phyloP scores from a whole-genome alignment of 2,329 filamentous ascomycete species.

The Biscogniauxia mediterranea region DNA sequence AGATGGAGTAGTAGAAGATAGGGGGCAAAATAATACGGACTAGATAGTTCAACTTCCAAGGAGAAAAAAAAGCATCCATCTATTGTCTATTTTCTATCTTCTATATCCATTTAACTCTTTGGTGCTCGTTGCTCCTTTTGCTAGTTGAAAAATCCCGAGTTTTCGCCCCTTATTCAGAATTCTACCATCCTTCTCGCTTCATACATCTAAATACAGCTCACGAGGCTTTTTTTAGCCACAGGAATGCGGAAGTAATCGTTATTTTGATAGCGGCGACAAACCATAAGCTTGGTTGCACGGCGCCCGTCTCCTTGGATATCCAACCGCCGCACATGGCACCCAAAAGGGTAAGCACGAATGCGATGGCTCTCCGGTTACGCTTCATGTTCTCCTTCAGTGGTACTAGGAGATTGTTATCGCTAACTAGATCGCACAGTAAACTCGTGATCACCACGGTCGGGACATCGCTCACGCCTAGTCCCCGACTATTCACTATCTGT shows the following conservation, averaged over 20 bases:
- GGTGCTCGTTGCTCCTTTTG: too few relatives aligned
- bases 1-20: too few relatives aligned
- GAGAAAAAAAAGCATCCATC: too few relatives aligned
- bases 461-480: conserved; percentile 52
- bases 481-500: conserved; percentile 52
- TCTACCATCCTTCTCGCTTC: background rate
- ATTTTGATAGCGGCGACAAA: conserved; percentile 45
- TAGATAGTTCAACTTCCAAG: too few relatives aligned
- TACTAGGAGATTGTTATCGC: conserved; percentile 48
- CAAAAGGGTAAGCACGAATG: conserved; percentile 43
- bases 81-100: too few relatives aligned
- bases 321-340: conserved; percentile 49
- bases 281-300: conserved; percentile 45
- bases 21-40: too few relatives aligned
- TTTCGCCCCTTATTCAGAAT: background rate
- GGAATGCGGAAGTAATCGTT: conserved; percentile 35
- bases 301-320: conserved; percentile 42
- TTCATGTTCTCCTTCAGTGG: conserved; percentile 44
- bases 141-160: background rate
- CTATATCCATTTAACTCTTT: too few relatives aligned
- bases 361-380: conserved; percentile 46
- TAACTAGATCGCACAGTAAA: conserved; percentile 52
- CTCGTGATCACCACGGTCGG: conserved; percentile 56
- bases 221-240: conserved; percentile 7
- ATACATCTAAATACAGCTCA: background rate